Evolutionary conservation across 2,329 filamentous ascomycete genomes (phyloP), one percentile per base, ranked within the genome.

Genomic region (Nakataea oryzae): DNA sequence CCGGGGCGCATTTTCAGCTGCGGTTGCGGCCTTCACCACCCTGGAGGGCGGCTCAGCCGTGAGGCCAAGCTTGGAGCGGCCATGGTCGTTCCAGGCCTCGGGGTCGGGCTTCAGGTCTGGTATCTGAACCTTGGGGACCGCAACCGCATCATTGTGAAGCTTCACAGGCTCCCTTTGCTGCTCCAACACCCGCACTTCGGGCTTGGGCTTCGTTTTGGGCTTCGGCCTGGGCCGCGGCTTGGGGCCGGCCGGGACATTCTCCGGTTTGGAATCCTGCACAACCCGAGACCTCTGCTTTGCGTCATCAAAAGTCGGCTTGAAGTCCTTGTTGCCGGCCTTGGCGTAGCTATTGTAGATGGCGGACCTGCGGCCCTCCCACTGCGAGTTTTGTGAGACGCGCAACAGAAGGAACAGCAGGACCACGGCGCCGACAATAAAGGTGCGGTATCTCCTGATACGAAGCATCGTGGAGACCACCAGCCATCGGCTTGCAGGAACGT

Each of bases 371-470:
- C 63, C 64, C n/a, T 73, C 68, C 70, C 72, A 71, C 62, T 69
- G 65, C 32, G 77, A 75, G 65, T 75, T 79, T 62, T 75, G 72
- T 54, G 75, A 73, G 62, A 79, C 72, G 63, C 80, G 80, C 69
- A 81, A 81, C 60, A 85, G 72, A 61, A 83, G 76, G 64, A 87
- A 75, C 59, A 85, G 72, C 59, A 84, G 72, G 62, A 86, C 70
- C 64, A 82, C 72, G 62, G 84, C 79, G 67, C 81, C 80, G 64
- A 84, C 70, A 41, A 84, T 71, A 64, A 87, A 85, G 63, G 86
- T 76, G 63, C 86, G 81, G 69, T 87, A 87, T 70, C 85, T 78
- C 67, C 86, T 74, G 65, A 82, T 78, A 60, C 86, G 82, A 63
- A 83, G 72, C 80, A 88, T 85, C 34, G 24, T 47, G 30, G 24